These are phyloP conservation scores for Aureobasidium sp. DNA, from an alignment of 2,329 filamentous ascomycete genomes.

Conservation along the genomic window DNA sequence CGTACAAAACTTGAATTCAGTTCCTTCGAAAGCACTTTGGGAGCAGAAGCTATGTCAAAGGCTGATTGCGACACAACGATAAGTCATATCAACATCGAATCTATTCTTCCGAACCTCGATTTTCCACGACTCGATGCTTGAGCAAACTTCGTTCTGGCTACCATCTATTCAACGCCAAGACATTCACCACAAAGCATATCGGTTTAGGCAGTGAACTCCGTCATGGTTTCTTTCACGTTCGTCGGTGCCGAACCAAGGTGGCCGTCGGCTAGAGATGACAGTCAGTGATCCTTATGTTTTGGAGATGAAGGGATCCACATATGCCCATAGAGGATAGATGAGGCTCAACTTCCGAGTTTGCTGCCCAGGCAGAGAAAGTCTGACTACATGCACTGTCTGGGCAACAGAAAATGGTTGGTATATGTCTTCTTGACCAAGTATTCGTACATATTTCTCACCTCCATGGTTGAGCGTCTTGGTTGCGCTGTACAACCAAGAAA, in stretches of 20 bases:
- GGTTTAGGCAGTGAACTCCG: not conserved
- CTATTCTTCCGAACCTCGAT: not conserved
- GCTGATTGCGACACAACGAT: not conserved
- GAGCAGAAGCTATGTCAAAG: too few relatives aligned
- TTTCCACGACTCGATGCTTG: not conserved
- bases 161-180: not conserved
- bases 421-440: not conserved
- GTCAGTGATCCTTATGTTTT: not conserved
- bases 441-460: not conserved
- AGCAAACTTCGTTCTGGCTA: not conserved
- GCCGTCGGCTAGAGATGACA: not conserved
- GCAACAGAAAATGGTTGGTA: not conserved
- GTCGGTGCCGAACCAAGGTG: not conserved
- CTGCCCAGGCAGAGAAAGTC: constrained; percentile 6
- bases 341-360: not conserved
- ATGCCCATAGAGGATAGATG: not conserved
- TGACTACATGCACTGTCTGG: too few relatives aligned
- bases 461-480: not conserved
- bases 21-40: not conserved
- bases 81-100: not conserved
- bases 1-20: not conserved
- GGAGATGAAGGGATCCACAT: not conserved
- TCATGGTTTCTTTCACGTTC: not conserved
- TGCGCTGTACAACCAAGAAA: not conserved
- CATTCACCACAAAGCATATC: not conserved